Conservation (phyloP, 495 filamentous ascomycete species). For the Penicillium goetzii region DNA sequence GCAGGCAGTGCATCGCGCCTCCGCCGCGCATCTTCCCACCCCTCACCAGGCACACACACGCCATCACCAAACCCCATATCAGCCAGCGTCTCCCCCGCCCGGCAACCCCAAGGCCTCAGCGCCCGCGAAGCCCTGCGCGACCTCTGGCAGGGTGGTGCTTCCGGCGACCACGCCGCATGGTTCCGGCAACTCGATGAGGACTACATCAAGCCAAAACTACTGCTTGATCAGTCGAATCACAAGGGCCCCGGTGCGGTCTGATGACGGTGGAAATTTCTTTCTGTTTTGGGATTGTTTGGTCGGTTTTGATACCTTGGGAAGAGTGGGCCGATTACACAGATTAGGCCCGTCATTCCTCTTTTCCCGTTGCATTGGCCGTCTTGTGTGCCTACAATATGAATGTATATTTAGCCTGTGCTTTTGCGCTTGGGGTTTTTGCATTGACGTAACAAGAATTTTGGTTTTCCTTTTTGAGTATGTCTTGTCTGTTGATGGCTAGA, state of each 20-base stretch:
- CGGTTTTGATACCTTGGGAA: conserved; percentile 8
- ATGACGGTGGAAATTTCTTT: conserved; percentile 25
- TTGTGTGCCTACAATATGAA: conserved; percentile 23
- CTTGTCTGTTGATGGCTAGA: not conserved
- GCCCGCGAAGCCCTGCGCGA: conserved; percentile 72
- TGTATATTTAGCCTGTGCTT: conserved; percentile 35
- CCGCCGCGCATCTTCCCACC: conserved; percentile 60
- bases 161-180: conserved; percentile 87
- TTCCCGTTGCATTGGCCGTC: conserved; percentile 20
- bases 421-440: conserved; percentile 20
- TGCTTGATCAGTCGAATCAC: conserved; percentile 73
- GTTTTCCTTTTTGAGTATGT: not conserved
- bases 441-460: conserved; percentile 20
- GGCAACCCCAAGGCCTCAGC: conserved; percentile 40
- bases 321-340: not conserved
- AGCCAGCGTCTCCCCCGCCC: conserved; percentile 37
- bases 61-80: conserved; percentile 25
- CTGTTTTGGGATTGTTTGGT: conserved; percentile 1
- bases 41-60: conserved; percentile 28
- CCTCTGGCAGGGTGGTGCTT: conserved; percentile 68
- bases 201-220: conserved; percentile 90
- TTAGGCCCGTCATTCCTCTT: not conserved
- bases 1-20: conserved; percentile 48
- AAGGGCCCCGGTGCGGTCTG: conserved; percentile 52
- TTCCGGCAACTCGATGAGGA: conserved; percentile 94